Percentiles rank a stretch among this genome's conserved stretches.
These are phyloP conservation scores for Aspergillus piperis DNA, from an alignment of 2,329 filamentous ascomycete genomes.

Conservation along the genomic window DNA sequence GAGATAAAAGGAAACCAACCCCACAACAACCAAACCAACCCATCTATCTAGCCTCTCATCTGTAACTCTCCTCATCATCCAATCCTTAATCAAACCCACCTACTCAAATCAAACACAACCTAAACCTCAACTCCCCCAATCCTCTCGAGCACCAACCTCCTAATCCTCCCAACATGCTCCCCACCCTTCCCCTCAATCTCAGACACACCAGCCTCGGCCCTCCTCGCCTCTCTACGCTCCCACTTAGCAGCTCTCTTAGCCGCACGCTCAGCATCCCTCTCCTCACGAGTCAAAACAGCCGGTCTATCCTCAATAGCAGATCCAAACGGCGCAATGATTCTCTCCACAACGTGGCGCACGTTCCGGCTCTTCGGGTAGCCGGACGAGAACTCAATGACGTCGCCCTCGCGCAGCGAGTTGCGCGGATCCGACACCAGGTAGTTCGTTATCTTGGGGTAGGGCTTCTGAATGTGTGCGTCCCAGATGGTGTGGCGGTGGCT, in stretches of 20 bases:
- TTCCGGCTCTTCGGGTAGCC: constrained; percentile 40
- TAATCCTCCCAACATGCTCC: constrained; percentile 32
- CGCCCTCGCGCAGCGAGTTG: constrained; percentile 46
- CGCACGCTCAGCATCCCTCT: constrained; percentile 36
- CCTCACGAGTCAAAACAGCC: constrained; percentile 36
- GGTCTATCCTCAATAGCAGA: constrained; percentile 38
- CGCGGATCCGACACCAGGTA: constrained; percentile 43
- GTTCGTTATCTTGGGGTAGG: constrained; percentile 37
- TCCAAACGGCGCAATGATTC: constrained; percentile 46
- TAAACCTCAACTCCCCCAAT: background rate
- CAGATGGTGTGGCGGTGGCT: constrained; percentile 35
- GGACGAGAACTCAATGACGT: constrained; percentile 48
- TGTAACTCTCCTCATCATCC: no score
- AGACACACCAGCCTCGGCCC: constrained; percentile 18
- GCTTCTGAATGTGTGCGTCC: constrained; percentile 42
- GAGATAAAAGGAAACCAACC: background rate
- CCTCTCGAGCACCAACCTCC: constrained; percentile 32
- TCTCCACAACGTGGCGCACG: constrained; percentile 46
- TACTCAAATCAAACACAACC: background rate
- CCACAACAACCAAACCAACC: background rate
- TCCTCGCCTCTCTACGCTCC: constrained; percentile 31
- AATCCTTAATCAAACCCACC: background rate
- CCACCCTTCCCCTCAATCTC: constrained; percentile 15
- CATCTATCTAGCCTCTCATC: background rate
- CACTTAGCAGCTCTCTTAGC: constrained; percentile 36